A percentile compares a stretch with the other conserved stretches of the same genome.
These are phyloP conservation scores for Eucalyptus caleyi DNA, from an alignment of 345 rosid genomes.

Conservation along the genomic window DNA sequence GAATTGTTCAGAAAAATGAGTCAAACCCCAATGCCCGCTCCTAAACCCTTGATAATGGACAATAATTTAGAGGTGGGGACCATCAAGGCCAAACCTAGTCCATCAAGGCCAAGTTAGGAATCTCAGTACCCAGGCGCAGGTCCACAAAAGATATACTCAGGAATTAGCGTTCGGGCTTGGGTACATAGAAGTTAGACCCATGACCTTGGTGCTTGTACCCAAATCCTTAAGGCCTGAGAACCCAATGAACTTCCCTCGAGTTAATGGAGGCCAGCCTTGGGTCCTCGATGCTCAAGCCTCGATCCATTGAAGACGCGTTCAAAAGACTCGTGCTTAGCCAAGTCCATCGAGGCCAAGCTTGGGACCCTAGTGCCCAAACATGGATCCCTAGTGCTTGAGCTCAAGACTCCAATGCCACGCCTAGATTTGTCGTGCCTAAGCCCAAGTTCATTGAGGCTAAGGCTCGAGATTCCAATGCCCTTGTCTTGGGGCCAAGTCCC, in stretches of 20 bases:
- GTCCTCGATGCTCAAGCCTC: accelerated
- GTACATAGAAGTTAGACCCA: background rate
- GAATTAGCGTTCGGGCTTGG: accelerated
- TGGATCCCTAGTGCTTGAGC: background rate
- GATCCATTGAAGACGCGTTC: accelerated
- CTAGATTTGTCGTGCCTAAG: background rate
- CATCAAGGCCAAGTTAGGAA: background rate
- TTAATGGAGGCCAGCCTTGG: background rate
- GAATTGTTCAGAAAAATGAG: background rate
- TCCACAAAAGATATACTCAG: background rate
- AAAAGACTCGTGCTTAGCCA: too few relatives aligned
- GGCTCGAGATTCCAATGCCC: accelerated
- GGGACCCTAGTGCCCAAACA: background rate
- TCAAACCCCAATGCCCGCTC: background rate
- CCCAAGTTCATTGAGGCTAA: background rate
- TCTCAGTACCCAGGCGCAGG: accelerated
- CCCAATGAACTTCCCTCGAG: background rate
- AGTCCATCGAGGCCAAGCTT: too few relatives aligned
- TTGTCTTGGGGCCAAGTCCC: too few relatives aligned
- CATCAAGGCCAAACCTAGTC: background rate
- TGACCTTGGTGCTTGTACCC: too few relatives aligned
- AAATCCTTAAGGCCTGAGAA: background rate
- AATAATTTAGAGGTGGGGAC: background rate
- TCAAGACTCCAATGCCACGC: accelerated
- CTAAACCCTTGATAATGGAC: too few relatives aligned